A percentile compares a stretch with the other conserved stretches of the same genome.
Conservation (phyloP, 441 rosid species). For the Populus hybrid region DNA sequence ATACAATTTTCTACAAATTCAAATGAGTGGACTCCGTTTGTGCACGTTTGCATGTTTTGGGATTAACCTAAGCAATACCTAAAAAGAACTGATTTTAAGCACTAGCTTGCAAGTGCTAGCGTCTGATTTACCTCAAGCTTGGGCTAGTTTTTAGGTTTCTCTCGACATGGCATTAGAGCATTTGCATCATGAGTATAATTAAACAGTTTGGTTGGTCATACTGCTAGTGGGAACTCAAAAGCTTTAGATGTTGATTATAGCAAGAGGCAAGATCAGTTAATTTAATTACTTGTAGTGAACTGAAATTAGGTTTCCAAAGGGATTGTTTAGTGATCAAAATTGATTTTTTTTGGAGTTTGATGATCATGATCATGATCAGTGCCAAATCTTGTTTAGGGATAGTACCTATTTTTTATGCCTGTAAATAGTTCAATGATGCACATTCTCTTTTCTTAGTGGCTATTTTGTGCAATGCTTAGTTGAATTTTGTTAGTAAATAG, state of each 20-base stretch:
- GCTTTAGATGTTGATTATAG: not conserved
- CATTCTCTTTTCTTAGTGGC: not conserved
- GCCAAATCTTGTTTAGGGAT: not conserved
- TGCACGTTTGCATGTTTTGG: slow-evolving; percentile 25
- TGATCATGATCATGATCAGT: too few relatives aligned
- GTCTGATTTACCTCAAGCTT: slow-evolving; percentile 20
- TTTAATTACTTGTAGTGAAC: not conserved
- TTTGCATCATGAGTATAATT: not conserved
- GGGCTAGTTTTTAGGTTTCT: slow-evolving; percentile 19
- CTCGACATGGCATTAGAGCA: slow-evolving; percentile 5
- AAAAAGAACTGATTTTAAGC: not conserved
- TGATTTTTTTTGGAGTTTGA: not conserved
- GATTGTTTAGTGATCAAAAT: not conserved
- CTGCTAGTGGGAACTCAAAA: not conserved
- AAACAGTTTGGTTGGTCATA: not conserved
- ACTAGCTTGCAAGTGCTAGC: slow-evolving; percentile 7
- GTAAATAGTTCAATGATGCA: not conserved
- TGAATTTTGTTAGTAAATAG: not conserved
- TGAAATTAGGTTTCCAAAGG: not conserved
- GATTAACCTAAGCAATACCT: not conserved
- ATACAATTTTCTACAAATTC: slow-evolving; percentile 6
- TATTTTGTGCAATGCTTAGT: not conserved
- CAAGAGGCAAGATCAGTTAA: not conserved
- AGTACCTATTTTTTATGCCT: too few relatives aligned
- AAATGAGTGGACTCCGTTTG: slow-evolving; percentile 29